These are phyloP conservation scores for Fonsecaea erecta DNA, from an alignment of 2,329 filamentous ascomycete genomes.

Conservation along the genomic window DNA sequence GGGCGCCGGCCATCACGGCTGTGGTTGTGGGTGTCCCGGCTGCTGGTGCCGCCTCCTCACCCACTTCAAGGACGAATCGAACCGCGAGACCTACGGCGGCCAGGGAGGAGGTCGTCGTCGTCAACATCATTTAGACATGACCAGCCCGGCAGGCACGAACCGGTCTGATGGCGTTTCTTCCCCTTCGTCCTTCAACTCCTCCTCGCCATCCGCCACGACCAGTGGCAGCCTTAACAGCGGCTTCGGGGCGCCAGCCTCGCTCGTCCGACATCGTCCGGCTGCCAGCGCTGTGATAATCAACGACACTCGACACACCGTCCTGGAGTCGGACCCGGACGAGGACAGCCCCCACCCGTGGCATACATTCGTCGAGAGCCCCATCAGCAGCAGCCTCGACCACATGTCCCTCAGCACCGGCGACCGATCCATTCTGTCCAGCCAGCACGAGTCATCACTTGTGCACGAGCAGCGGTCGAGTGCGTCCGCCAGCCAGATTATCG, in stretches of 20 bases:
- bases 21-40: slow-evolving; percentile 21
- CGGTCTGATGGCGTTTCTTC: slow-evolving; percentile 3
- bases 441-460: slow-evolving; percentile 16
- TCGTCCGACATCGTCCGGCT: slow-evolving; percentile 1
- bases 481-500: slow-evolving; percentile 21
- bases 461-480: slow-evolving; percentile 5
- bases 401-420: slow-evolving; percentile 9
- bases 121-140: not conserved
- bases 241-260: slow-evolving; percentile 11
- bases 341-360: slow-evolving; percentile 16
- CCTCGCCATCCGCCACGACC: not conserved
- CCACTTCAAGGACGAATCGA: slow-evolving; percentile 18
- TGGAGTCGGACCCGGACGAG: slow-evolving; percentile 6
- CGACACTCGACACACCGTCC: not conserved
- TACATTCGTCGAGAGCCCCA: slow-evolving; percentile 5
- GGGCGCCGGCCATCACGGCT: slow-evolving; percentile 15
- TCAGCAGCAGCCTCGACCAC: slow-evolving; percentile 14
- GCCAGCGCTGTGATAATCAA: not conserved
- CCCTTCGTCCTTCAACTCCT: slow-evolving; percentile 16
- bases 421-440: slow-evolving; percentile 17
- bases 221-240: slow-evolving; percentile 23
- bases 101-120: slow-evolving; percentile 12
- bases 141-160: slow-evolving; percentile 10
- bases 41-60: slow-evolving; percentile 18
- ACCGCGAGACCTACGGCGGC: slow-evolving; percentile 9